These are phyloP conservation scores for Didymellaceae sp. DNA, from an alignment of 2,329 filamentous ascomycete genomes.

Conservation along the genomic window DNA sequence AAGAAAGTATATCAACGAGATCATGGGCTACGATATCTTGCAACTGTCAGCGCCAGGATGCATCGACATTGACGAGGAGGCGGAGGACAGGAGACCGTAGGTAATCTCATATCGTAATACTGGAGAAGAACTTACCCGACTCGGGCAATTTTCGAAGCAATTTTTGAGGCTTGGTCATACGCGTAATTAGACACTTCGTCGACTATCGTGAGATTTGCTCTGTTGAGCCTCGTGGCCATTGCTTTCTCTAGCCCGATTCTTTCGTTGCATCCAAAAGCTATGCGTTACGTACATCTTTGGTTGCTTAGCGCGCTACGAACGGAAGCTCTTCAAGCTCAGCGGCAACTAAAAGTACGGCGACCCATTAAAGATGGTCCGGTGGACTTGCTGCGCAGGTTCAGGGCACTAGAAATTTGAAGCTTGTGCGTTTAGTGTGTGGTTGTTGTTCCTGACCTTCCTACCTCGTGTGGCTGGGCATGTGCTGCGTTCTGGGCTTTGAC, in stretches of 20 bases:
- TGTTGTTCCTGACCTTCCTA: conserved; percentile 22
- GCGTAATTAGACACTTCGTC: conserved; percentile 17
- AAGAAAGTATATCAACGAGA: conserved; percentile 44
- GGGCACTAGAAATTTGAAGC: conserved; percentile 1
- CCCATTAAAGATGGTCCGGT: conserved; percentile 8
- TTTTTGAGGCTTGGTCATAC: conserved; percentile 6
- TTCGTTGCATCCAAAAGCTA: conserved; percentile 22
- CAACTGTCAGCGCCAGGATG: conserved; percentile 27
- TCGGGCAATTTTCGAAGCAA: too few relatives aligned
- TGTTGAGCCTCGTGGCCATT: conserved; percentile 20
- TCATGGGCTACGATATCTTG: conserved; percentile 48
- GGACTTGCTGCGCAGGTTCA: conserved; percentile 3
- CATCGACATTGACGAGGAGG: conserved; percentile 24
- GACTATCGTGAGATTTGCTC: conserved; percentile 24
- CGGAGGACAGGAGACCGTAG: conserved; percentile 13
- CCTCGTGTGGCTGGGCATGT: conserved; percentile 15
- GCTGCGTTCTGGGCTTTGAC: conserved; percentile 23
- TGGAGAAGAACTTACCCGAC: background rate
- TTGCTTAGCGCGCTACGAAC: conserved; percentile 23
- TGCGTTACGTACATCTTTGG: conserved; percentile 31
- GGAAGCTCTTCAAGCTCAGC: conserved; percentile 19
- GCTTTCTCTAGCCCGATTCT: conserved; percentile 21
- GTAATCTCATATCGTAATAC: background rate
- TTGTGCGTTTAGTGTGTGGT: conserved; percentile 1
- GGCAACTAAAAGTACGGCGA: conserved; percentile 20